These are phyloP conservation scores for Phytophthora idaei DNA, from an alignment of 352 stramenopile genomes.

Conservation along the genomic window DNA sequence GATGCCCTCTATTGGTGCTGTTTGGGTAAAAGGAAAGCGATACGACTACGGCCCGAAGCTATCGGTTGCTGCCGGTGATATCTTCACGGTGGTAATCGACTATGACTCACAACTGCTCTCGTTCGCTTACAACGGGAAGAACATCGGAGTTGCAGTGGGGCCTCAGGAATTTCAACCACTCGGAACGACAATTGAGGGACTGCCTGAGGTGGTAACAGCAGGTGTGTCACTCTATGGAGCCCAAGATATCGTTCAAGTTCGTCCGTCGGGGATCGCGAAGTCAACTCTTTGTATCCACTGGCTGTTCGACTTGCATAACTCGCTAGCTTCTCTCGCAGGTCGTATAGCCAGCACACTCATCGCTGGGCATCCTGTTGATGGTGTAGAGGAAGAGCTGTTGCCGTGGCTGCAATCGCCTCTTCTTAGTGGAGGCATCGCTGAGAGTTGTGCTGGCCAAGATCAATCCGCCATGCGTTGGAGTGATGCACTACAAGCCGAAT, in stretches of 20 bases:
- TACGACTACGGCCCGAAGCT: slow-evolving; percentile 57
- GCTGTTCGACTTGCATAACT: slow-evolving; percentile 84
- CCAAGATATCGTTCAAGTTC: slow-evolving; percentile 77
- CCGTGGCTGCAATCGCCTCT: slow-evolving; percentile 86
- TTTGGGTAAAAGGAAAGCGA: slow-evolving; percentile 74
- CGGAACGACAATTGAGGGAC: slow-evolving; percentile 31
- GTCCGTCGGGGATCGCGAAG: slow-evolving; percentile 70
- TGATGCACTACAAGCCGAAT: slow-evolving; percentile 46
- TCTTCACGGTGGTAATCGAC: slow-evolving; percentile 75
- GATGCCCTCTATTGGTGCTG: slow-evolving; percentile 81
- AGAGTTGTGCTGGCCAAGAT: slow-evolving; percentile 8
- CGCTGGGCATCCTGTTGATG: slow-evolving; percentile 74
- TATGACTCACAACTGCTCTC: slow-evolving; percentile 76
- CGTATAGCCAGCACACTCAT: slow-evolving; percentile 77
- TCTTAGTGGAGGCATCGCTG: slow-evolving; percentile 69
- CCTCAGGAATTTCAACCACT: slow-evolving; percentile 41
- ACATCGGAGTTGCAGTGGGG: slow-evolving; percentile 64
- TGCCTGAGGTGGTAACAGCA: slow-evolving; percentile 49
- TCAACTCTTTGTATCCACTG: slow-evolving; percentile 85
- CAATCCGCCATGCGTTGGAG: slow-evolving; percentile 33
- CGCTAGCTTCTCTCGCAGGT: slow-evolving; percentile 70
- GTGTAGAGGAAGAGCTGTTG: slow-evolving; percentile 80
- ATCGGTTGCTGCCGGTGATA: slow-evolving; percentile 60
- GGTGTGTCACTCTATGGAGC: slow-evolving; percentile 75
- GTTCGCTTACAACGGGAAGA: slow-evolving; percentile 75